Evolutionary conservation across 2,329 filamentous ascomycete genomes (phyloP).

Genomic region (Fusarium sp.): DNA sequence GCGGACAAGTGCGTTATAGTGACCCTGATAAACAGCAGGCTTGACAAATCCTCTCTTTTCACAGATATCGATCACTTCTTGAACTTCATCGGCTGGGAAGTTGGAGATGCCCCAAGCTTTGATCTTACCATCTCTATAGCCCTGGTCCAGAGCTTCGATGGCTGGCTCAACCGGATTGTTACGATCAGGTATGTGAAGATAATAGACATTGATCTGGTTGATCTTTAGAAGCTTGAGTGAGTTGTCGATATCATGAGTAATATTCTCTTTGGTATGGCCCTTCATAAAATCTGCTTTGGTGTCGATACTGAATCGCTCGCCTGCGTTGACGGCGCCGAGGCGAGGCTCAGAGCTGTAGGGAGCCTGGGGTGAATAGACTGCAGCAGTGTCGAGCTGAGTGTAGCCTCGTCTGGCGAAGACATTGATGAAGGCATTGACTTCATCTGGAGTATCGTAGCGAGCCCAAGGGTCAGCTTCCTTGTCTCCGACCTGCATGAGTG

Average conservation of each 20-base stretch:
- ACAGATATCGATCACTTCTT: constrained; percentile 55
- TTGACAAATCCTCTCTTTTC: constrained; percentile 52
- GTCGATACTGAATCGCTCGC: constrained; percentile 47
- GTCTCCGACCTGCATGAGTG: constrained; percentile 32
- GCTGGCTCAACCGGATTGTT: constrained; percentile 54
- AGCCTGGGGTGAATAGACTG: constrained; percentile 45
- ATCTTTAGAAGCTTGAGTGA: constrained; percentile 46
- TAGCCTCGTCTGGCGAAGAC: constrained; percentile 40
- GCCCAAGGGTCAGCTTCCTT: constrained; percentile 30
- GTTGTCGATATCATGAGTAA: constrained; percentile 44
- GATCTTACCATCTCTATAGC: constrained; percentile 54
- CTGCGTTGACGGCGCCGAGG: constrained; percentile 43
- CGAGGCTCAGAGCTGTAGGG: constrained; percentile 45
- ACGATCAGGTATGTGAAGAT: constrained; percentile 48
- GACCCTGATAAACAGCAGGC: constrained; percentile 58
- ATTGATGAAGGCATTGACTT: constrained; percentile 40
- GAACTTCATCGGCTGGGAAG: constrained; percentile 55
- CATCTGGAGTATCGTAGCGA: constrained; percentile 37
- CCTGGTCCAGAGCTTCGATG: constrained; percentile 53
- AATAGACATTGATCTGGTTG: constrained; percentile 34
- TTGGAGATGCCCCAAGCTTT: constrained; percentile 59
- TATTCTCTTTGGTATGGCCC: constrained; percentile 41
- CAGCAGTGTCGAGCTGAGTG: constrained; percentile 46
- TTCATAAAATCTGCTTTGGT: constrained; percentile 49
- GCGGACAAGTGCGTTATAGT: constrained; percentile 58